phyloP scores from a whole-genome alignment of 2,329 filamentous ascomycete species.

The Aphanocladium album region DNA sequence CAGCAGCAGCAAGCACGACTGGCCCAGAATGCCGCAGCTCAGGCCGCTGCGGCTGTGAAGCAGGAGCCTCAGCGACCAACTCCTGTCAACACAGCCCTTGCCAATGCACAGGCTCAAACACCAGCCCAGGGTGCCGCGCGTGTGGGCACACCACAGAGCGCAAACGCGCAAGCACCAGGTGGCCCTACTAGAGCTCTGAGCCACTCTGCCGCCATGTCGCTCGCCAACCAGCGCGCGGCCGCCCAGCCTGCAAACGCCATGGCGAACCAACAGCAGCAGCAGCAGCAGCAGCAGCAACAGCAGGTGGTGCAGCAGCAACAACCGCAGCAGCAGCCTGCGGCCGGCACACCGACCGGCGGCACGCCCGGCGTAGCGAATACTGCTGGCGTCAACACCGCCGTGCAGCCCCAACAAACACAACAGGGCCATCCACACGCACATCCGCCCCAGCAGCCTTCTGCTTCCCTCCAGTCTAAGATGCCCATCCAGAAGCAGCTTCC shows the following conservation, averaged over 20 bases:
- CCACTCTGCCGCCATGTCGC: slow-evolving; percentile 45
- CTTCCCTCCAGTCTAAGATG: slow-evolving; percentile 57
- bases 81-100: slow-evolving; percentile 45
- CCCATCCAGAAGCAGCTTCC: slow-evolving; percentile 76
- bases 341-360: slow-evolving; percentile 16
- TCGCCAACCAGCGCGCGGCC: slow-evolving; percentile 40
- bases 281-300: slow-evolving; percentile 12
- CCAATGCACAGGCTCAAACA: slow-evolving; percentile 37
- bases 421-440: slow-evolving; percentile 45
- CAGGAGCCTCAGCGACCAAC: slow-evolving; percentile 33
- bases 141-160: slow-evolving; percentile 45
- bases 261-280: slow-evolving; percentile 25
- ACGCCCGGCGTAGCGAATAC: slow-evolving; percentile 19
- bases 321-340: slow-evolving; percentile 9
- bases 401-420: slow-evolving; percentile 25
- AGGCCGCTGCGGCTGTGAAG: slow-evolving; percentile 11
- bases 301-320: slow-evolving; percentile 25
- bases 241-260: slow-evolving; percentile 29
- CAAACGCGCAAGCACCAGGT: slow-evolving; percentile 33
- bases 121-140: slow-evolving; percentile 45
- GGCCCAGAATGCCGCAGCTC: slow-evolving; percentile 20
- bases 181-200: slow-evolving; percentile 39
- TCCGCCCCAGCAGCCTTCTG: slow-evolving; percentile 35
- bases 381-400: slow-evolving; percentile 15
- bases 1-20: slow-evolving; percentile 28